Base-by-base conservation (phyloP, 164 flowering plant species). In the Hamamelis virginiana region DNA sequence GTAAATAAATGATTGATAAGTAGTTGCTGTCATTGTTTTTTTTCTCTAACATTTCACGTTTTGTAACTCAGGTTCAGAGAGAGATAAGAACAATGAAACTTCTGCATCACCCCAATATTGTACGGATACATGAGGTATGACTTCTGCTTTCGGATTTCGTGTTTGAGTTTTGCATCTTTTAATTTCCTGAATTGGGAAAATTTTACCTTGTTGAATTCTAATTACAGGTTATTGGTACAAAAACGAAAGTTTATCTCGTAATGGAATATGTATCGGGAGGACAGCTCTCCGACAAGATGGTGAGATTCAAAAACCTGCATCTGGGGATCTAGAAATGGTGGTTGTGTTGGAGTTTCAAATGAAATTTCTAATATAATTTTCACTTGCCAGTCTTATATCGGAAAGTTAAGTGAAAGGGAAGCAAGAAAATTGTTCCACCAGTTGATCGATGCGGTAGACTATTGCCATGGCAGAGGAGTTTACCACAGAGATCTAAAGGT, bases 401-500 rank as follows among this genome's bases (percentile, higher is more conserved):
- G 79, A 70, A 84, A 66, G 69, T 67, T 91, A 44, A 62, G 61
- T 50, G 98, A 94, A 77, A 25, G 52, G 1, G 94, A 88, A 57
- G 98, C 94, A 38, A 85, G 97, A 69, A 87, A 84, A 65, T 75
- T 83, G 59, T 91, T 94, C 74, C 98, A 94, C 70, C 97, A 94
- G 66, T 78, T 94, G 74, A 89, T 90, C 62, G 92, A 89, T 78
- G 93, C 91, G 4, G 85, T 94, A 41, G 94, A 87, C 63, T 88
- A 94, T 44, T 94, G 94, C 79, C 98, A 94, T 76, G 68, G 81
- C 65, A 84, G 80, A 80, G 94, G 96, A 33, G 97, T 94, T 53
- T 91, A 83, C 74, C 98, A 94, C 72, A 85, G 98, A 79, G 97
- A 91, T 76, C 81, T 90, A 13, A 94, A 94, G 94, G 98, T 91